Percentiles rank a stretch among this genome's conserved stretches.
Conservation (phyloP, 1,284 basidiomycete species). For the Crepidotus sp. region DNA sequence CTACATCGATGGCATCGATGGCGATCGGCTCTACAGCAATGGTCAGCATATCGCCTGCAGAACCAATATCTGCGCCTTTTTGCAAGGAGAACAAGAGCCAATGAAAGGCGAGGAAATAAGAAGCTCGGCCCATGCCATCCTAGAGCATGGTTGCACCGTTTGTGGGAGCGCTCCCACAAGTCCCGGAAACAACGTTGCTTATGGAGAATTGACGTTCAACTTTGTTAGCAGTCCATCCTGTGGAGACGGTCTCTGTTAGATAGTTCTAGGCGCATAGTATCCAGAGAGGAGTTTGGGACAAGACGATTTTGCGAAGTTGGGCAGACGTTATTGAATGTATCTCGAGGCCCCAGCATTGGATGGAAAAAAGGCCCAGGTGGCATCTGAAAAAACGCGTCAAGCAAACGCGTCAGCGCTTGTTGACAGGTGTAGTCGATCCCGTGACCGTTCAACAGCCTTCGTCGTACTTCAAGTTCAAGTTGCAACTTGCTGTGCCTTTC, state of each 20-base stretch:
- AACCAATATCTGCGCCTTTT: constrained; percentile 7
- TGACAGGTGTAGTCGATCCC: too few relatives aligned
- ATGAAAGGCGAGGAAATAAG: not conserved
- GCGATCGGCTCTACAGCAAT: not conserved
- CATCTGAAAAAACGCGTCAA: too few relatives aligned
- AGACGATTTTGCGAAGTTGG: too few relatives aligned
- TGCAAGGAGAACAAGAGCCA: not conserved
- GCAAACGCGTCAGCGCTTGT: too few relatives aligned
- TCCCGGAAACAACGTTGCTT: constrained; percentile 3
- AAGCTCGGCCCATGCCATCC: not conserved
- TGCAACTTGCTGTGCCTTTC: too few relatives aligned
- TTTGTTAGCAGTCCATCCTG: constrained; percentile 1
- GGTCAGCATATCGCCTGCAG: constrained; percentile 7
- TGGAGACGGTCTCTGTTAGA: not conserved
- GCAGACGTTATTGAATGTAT: too few relatives aligned
- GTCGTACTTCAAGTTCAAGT: too few relatives aligned
- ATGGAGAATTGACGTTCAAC: constrained; percentile 8
- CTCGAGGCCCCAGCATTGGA: too few relatives aligned
- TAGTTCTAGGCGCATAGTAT: not conserved
- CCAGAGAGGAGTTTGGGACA: too few relatives aligned
- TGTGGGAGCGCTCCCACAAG: constrained; percentile 10
- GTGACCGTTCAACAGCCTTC: too few relatives aligned
- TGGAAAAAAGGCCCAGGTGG: too few relatives aligned
- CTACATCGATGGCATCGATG: constrained; percentile 3
- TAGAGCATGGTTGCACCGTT: constrained; percentile 2